A percentile compares a stretch with the other conserved stretches of the same genome.
Conservation (phyloP, 352 stramenopile species). For the Globisporangium apiculatum region DNA sequence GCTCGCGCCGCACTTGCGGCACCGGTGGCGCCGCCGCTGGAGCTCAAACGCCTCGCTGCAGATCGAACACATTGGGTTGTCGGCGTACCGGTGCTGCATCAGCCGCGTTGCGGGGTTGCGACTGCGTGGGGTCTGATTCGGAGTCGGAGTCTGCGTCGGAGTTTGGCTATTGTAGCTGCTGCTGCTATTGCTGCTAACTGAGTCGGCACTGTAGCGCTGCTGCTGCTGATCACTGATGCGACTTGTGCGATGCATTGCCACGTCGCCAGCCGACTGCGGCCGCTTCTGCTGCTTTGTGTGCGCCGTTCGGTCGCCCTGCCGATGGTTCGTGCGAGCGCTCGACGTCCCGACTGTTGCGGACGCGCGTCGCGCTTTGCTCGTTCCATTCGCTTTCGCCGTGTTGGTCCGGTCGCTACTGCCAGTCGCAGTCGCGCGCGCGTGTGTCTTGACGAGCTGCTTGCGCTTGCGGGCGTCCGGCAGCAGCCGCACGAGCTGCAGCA, state of each 20-base stretch:
- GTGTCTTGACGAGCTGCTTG: slow-evolving; percentile 59
- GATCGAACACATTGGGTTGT: slow-evolving; percentile 66
- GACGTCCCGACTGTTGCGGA: no score
- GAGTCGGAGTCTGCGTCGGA: no score
- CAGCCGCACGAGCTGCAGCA: slow-evolving; percentile 65
- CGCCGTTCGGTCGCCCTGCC: no score
- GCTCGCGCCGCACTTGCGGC: slow-evolving; percentile 62
- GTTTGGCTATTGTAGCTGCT: slow-evolving; percentile 18
- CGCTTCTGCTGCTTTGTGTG: no score
- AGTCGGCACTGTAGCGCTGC: no score
- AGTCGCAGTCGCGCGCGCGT: slow-evolving; percentile 20
- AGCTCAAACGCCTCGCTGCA: slow-evolving; percentile 78
- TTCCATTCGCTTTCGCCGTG: slow-evolving; percentile 1
- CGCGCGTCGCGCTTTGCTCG: no score
- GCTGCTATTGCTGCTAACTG: slow-evolving; percentile 22
- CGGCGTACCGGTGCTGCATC: slow-evolving; percentile 34
- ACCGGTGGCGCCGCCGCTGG: slow-evolving; percentile 61
- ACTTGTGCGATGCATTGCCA: no score
- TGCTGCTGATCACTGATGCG: no score
- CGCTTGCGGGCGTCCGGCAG: slow-evolving; percentile 75
- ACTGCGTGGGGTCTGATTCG: slow-evolving; percentile 8
- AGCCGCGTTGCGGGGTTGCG: slow-evolving; percentile 13
- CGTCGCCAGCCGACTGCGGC: no score
- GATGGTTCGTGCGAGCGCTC: no score
- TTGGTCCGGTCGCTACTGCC: background rate